Conservation (phyloP, 768 basidiomycete genomes). For the Tulasnella sp. region DNA sequence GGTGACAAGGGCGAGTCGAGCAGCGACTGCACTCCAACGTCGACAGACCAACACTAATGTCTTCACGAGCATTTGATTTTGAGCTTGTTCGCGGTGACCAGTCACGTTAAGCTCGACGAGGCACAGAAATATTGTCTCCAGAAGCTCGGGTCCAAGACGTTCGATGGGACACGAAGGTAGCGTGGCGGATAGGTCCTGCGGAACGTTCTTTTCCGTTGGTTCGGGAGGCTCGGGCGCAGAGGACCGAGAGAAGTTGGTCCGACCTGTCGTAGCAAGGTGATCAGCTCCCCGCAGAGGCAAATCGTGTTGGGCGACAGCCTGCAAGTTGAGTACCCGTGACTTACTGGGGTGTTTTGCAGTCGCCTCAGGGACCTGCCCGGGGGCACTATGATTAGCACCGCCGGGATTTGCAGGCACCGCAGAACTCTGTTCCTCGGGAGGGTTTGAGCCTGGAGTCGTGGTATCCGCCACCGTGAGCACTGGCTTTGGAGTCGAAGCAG, state of each 20-base stretch:
- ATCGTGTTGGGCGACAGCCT: too few species aligned
- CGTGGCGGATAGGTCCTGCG: background rate
- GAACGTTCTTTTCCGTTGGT: background rate
- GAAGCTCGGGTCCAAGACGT: background rate
- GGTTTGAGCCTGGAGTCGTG: background rate
- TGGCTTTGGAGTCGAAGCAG: background rate
- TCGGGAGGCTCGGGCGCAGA: background rate
- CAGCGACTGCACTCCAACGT: background rate
- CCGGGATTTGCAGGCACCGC: too few species aligned
- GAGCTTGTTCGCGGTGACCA: background rate
- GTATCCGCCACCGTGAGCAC: background rate
- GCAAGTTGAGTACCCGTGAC: too few species aligned
- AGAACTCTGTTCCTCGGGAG: background rate
- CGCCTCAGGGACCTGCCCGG: too few species aligned
- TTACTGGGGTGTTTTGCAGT: too few species aligned
- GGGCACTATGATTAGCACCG: too few species aligned
- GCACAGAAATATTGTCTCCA: background rate
- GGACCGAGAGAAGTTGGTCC: background rate
- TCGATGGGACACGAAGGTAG: background rate
- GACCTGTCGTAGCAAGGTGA: background rate
- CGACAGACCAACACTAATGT: background rate
- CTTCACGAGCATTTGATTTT: background rate
- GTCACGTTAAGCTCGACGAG: background rate
- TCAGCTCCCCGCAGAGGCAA: too few species aligned
- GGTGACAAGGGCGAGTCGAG: background rate